These are phyloP conservation scores for Sarcocystis neurona DNA, from an alignment of 169 alveolate species.

Conservation along the genomic window DNA sequence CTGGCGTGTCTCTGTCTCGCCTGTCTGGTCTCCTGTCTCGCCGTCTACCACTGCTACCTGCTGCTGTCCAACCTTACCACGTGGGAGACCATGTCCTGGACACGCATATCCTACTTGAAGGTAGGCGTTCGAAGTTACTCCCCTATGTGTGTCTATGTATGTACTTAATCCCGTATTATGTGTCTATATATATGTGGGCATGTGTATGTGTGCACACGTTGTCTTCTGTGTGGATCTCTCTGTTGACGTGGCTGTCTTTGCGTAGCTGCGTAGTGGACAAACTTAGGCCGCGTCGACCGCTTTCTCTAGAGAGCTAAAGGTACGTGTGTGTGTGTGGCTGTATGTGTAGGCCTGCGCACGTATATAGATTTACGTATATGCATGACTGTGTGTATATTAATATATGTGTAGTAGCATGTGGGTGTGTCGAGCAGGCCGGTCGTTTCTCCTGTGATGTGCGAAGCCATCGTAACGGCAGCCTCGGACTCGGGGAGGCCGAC, in stretches of 20 bases:
- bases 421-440: too few species aligned
- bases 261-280: too few species aligned
- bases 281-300: too few species aligned
- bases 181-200: neutral
- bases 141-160: neutral
- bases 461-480: too few species aligned
- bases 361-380: neutral
- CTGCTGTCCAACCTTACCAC: conserved; percentile 67
- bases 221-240: neutral
- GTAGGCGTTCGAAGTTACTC: neutral
- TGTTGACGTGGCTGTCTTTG: neutral
- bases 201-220: neutral
- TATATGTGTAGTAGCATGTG: too few species aligned
- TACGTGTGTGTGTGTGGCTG: too few species aligned
- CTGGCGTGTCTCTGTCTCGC: conserved; percentile 26
- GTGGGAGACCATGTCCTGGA: conserved; percentile 72
- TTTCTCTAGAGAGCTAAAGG: too few species aligned
- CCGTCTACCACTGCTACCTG: conserved; percentile 64
- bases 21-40: conserved; percentile 53
- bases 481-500: too few species aligned
- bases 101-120: conserved; percentile 67
- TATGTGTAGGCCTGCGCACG: too few species aligned
- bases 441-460: too few species aligned
- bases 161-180: neutral
- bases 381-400: too few species aligned